These are phyloP conservation scores for Yueomyces sp. DNA, from an alignment of 1,139 yeast genomes.

Conservation along the genomic window DNA sequence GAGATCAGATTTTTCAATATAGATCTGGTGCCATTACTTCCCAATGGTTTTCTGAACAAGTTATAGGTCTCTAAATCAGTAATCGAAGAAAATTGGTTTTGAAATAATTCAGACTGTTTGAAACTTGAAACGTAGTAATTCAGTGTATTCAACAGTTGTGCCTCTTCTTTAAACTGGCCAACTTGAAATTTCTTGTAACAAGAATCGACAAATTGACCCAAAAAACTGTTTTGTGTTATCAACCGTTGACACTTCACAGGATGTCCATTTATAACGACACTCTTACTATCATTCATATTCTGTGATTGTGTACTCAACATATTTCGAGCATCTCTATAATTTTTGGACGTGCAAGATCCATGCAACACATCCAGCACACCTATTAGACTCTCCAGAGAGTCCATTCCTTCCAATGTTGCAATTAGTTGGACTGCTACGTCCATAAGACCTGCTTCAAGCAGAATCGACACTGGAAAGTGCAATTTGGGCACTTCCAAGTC, in stretches of 20 bases:
- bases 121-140: conserved; percentile 1
- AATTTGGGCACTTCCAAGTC: not conserved
- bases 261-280: too few species aligned
- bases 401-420: not conserved
- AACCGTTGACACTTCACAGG: too few species aligned
- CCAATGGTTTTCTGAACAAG: too few species aligned
- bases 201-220: conserved; percentile 10
- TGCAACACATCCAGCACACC: not conserved
- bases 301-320: too few species aligned
- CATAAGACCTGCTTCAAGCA: not conserved
- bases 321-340: too few species aligned
- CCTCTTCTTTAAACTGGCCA: conserved; percentile 12
- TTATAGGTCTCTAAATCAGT: too few species aligned
- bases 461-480: not conserved
- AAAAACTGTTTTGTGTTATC: conserved; percentile 10
- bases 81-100: too few species aligned
- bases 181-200: conserved; percentile 9
- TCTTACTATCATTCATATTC: too few species aligned
- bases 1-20: too few species aligned
- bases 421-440: not conserved
- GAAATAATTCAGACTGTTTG: not conserved
- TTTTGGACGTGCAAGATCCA: too few species aligned
- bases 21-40: too few species aligned
- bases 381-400: not conserved
- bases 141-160: conserved; percentile 4